Conservation (phyloP, 164 flowering plant genomes). For the Nymphaea thermarum region DNA sequence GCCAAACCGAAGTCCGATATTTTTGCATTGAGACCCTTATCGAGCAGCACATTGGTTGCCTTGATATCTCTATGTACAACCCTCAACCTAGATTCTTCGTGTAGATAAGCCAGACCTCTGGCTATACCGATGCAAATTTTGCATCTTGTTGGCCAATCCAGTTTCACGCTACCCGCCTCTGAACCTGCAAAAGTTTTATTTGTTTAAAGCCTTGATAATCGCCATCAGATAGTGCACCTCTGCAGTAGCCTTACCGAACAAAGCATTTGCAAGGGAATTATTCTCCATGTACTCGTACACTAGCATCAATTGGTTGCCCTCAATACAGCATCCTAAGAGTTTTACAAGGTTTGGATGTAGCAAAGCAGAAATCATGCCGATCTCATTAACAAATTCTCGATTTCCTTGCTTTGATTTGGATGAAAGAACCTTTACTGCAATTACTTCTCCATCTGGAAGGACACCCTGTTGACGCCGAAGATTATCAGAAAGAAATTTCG, state of each 20-base stretch:
- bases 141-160: slow-evolving; percentile 53
- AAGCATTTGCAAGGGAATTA: slow-evolving; percentile 56
- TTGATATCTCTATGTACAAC: slow-evolving; percentile 71
- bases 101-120: slow-evolving; percentile 51
- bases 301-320: slow-evolving; percentile 53
- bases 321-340: slow-evolving; percentile 68
- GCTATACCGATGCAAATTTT: slow-evolving; percentile 61
- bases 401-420: slow-evolving; percentile 80
- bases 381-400: slow-evolving; percentile 73
- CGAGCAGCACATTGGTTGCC: slow-evolving; percentile 58
- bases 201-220: background rate
- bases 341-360: slow-evolving; percentile 76
- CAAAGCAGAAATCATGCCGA: slow-evolving; percentile 73
- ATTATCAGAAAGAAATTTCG: background rate
- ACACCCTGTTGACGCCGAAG: slow-evolving; percentile 30
- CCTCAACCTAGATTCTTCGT: slow-evolving; percentile 58
- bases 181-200: slow-evolving; percentile 10
- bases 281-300: slow-evolving; percentile 80
- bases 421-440: slow-evolving; percentile 80
- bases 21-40: slow-evolving; percentile 37
- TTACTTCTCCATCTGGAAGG: slow-evolving; percentile 52
- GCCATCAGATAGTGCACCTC: no score
- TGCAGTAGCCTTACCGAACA: slow-evolving; percentile 27
- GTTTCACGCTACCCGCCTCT: slow-evolving; percentile 18
- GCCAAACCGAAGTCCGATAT: slow-evolving; percentile 72